A percentile compares a stretch with the other conserved stretches of the same genome.
These are phyloP conservation scores for Penicillium maclennaniae DNA, from an alignment of 495 filamentous ascomycete species.

Conservation along the genomic window DNA sequence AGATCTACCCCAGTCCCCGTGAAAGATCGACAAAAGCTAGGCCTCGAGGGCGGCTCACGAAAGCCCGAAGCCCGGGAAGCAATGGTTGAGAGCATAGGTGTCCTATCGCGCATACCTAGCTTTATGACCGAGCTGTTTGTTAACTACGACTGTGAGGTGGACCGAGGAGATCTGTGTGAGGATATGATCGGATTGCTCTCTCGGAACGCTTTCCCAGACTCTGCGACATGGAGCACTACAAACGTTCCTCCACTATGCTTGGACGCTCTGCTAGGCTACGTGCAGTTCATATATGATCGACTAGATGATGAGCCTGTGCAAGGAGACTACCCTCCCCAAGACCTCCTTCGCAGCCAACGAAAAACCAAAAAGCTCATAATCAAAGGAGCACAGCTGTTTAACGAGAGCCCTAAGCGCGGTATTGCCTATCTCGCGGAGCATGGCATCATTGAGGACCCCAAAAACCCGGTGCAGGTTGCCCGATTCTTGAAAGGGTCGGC, in stretches of 20 bases:
- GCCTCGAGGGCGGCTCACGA: constrained; percentile 85
- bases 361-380: constrained; percentile 82
- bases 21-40: constrained; percentile 88
- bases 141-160: constrained; percentile 97
- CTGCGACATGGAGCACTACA: constrained; percentile 97
- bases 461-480: constrained; percentile 70
- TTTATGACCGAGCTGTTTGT: constrained; percentile 94
- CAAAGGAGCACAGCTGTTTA: constrained; percentile 86
- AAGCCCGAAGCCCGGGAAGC: constrained; percentile 94
- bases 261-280: constrained; percentile 83
- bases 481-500: constrained; percentile 80
- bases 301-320: constrained; percentile 63
- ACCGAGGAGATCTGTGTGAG: constrained; percentile 88
- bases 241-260: constrained; percentile 95
- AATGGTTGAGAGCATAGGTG: constrained; percentile 96
- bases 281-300: constrained; percentile 86
- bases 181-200: constrained; percentile 92
- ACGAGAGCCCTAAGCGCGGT: constrained; percentile 87
- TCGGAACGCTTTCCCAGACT: constrained; percentile 92
- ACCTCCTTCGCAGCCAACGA: constrained; percentile 62
- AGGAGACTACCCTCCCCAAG: constrained; percentile 65
- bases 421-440: constrained; percentile 80
- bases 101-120: constrained; percentile 82
- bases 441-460: constrained; percentile 73
- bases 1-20: constrained; percentile 89